Evolutionary conservation across 73 alveolate genomes (phyloP), one percentile per base, ranked within the genome.

Genomic region (Paramecium bursaria): DNA sequence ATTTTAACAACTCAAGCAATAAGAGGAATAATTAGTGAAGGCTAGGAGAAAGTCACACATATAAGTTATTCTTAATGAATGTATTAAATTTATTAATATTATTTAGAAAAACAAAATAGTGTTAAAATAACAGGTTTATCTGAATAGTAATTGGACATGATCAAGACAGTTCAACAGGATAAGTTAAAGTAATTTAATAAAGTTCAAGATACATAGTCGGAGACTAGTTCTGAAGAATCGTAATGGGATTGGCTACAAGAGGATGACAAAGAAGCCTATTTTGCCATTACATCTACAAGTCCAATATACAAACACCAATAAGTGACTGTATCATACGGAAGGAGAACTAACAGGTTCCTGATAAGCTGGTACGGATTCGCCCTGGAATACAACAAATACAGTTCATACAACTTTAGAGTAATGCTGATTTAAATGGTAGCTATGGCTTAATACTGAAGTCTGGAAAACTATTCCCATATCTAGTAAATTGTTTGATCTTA

Each of bases 331-430:
- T 67, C 82, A 15, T 79, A 79, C 44, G 89, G 89, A 10, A 26
- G 76, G 30, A 61, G 89, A 14, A 79, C 89, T 11, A 79, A 79
- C 44, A 52, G 89, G 54, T 79, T 79, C 48, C 46, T 79, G n/a
- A 61, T 79, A 14, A 54, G 75, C 19, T 79, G 89, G 89, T 79
- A 79, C 42, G 89, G 89, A 30, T 79, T 79, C 54, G 54, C 89
- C 2, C 23, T 79, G 42, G 33, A 54, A 25, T 54, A 79, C 7
- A 79, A 79, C 46, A 53, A 73, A 35, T 79, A 79, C 26, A 73
- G 76, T 22, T 79, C 89, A 1, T 79, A 26, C 22, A 53, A 61
- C 23, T 79, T 79, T 79, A 79, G 89, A 35, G 89, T 79, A 79
- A 14, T 5, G 17, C 5, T 15, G 21, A 39, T 52, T 10, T 29